phyloP scores from a whole-genome alignment of 352 stramenopile genomes.

The Pythium folliculosum region DNA sequence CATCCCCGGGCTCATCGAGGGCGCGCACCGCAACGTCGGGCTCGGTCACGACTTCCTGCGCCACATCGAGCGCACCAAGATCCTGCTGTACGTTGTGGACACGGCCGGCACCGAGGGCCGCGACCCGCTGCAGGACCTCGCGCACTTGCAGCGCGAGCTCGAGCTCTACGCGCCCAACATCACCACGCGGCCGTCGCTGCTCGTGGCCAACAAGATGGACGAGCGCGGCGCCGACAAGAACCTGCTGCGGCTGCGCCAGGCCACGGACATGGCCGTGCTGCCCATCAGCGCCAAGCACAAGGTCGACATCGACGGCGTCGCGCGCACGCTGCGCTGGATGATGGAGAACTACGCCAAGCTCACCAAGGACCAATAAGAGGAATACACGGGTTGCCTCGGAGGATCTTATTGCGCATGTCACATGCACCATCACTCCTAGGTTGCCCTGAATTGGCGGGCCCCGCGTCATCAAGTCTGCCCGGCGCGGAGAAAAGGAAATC shows the following conservation, averaged over 20 bases:
- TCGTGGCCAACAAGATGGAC: conserved; percentile 92
- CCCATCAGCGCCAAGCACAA: conserved; percentile 87
- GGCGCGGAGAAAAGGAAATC: too few species aligned
- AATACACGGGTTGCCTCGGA: too few species aligned
- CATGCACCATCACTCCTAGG: too few species aligned
- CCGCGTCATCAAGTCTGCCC: too few species aligned
- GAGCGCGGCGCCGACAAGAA: conserved; percentile 80
- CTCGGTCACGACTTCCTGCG: conserved; percentile 98
- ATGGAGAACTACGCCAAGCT: conserved; percentile 46
- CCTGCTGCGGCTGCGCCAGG: conserved; percentile 67
- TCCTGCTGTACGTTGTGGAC: conserved; percentile 87
- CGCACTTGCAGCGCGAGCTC: conserved; percentile 80
- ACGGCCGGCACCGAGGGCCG: conserved; percentile 76
- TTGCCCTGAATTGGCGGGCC: too few species aligned
- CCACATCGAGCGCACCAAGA: conserved; percentile 98
- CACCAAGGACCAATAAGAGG: conserved; percentile 49
- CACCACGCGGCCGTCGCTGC: conserved; percentile 80
- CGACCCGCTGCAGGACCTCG: conserved; percentile 75
- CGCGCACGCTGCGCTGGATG: conserved; percentile 62
- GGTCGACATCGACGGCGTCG: conserved; percentile 82
- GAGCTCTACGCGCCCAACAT: conserved; percentile 88
- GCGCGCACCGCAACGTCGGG: conserved; percentile 95
- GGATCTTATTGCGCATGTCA: too few species aligned
- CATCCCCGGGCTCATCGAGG: conserved; percentile 89
- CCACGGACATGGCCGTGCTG: conserved; percentile 74